Percentiles rank a stretch among this genome's conserved stretches.
phyloP scores from a whole-genome alignment of 371 early-diverging fungal genomes.

The Ordospora colligata region DNA sequence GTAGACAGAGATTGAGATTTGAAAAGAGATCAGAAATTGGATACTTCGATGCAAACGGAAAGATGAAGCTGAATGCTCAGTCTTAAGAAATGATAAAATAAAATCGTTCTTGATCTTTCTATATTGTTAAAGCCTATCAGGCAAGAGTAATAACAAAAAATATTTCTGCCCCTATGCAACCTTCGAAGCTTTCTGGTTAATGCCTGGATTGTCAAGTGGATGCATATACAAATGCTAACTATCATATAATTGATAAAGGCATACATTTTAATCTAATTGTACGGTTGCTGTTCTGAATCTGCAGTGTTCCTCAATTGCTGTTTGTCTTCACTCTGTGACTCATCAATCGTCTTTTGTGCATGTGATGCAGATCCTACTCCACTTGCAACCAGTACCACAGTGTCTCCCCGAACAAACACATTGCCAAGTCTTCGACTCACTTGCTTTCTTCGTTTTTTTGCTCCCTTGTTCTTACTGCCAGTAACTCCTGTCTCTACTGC shows the following conservation, averaged over 20 bases:
- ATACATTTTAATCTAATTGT: slow-evolving; percentile 2
- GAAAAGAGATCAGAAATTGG: slow-evolving; percentile 75
- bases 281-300: neutral
- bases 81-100: slow-evolving; percentile 17
- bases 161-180: neutral
- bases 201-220: neutral
- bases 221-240: neutral
- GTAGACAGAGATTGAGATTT: slow-evolving; percentile 89
- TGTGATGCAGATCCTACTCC: neutral
- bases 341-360: no score
- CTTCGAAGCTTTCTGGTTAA: slow-evolving; percentile 5
- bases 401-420: slow-evolving; percentile 47
- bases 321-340: neutral
- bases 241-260: neutral
- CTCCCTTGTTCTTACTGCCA: slow-evolving; percentile 25
- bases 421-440: slow-evolving; percentile 19
- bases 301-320: neutral
- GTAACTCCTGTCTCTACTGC: slow-evolving; percentile 20
- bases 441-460: slow-evolving; percentile 22
- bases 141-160: neutral
- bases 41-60: slow-evolving; percentile 58
- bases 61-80: slow-evolving; percentile 59
- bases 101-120: slow-evolving; percentile 3
- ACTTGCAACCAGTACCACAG: slow-evolving; percentile 29
- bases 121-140: neutral